Evolutionary conservation across 768 basidiomycete genomes (phyloP), one percentile per base, ranked within the genome.

Genomic region (Mycena rosella): DNA sequence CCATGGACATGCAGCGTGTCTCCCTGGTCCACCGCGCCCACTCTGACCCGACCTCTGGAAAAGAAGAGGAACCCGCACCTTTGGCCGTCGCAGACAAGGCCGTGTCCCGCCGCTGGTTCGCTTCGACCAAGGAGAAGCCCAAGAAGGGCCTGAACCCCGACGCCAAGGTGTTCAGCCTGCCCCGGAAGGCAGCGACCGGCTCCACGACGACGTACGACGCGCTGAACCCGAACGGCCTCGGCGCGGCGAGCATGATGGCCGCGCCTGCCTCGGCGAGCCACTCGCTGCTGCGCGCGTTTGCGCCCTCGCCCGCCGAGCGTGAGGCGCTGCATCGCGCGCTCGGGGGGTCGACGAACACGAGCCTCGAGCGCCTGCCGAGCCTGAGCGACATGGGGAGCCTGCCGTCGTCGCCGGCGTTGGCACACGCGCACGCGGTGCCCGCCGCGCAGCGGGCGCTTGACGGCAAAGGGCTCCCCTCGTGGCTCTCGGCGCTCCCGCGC

Each of bases 251-350:
- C 57, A 68, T 77, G 52, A 69, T 80, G 48, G 66, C 79, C 42
- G 67, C 81, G 1, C 71, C 83, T 0, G 75, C 84, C 3, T 84
- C 88, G 5, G 82, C 85, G 13, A 85, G 75, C 52, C 83, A 79
- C 51, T 86, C 85, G 32, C 78, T 89, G 24, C 82, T 93, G 63
- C 93, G 92, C 74, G 94, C 94, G 20, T 96, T 96, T 77, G 94
- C 93, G 38, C 94, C 94, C 34, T 95, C 94, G 69, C 92, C 91
- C 60, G 93, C 90, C 68, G 94, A 96, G 84, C 92, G 94, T 47
- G 91, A 94, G 78, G 94, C 86, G 56, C 85, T 96, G 34, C 89
- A 92, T 72, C 90, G 93, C 58, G 92, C 87, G n/a, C 79, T 95
- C 17, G 90, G 91, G 52, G 87, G 90, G 18, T 90, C 90, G 65